Evolutionary conservation across 2,329 filamentous ascomycete genomes (phyloP).

Genomic region (Fusarium armeniacum): DNA sequence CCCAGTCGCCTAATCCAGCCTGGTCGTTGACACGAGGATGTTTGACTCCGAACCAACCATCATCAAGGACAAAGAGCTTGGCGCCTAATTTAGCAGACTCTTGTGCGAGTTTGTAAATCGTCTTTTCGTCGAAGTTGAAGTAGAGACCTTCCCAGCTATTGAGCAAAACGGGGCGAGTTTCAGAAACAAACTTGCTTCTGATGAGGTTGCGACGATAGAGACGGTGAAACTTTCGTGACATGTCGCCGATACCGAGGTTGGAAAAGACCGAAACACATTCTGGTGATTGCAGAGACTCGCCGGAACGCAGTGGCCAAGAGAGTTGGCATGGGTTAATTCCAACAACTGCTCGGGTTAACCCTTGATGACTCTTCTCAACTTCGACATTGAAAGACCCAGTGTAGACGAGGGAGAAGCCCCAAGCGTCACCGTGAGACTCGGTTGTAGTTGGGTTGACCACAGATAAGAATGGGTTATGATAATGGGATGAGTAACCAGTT

Average conservation of each 20-base stretch:
- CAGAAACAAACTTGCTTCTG: conserved; percentile 66
- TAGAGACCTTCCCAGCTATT: conserved; percentile 77
- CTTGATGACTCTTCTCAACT: conserved; percentile 74
- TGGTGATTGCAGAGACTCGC: conserved; percentile 70
- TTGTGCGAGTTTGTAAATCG: conserved; percentile 67
- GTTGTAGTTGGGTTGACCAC: conserved; percentile 70
- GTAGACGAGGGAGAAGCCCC: conserved; percentile 75
- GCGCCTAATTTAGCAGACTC: conserved; percentile 71
- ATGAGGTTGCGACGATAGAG: conserved; percentile 74
- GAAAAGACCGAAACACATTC: conserved; percentile 75
- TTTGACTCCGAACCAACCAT: conserved; percentile 74
- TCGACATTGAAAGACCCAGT: conserved; percentile 73
- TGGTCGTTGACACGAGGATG: conserved; percentile 71
- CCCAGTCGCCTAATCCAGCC: conserved; percentile 74
- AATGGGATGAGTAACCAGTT: conserved; percentile 73
- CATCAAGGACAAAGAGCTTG: conserved; percentile 75
- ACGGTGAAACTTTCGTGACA: conserved; percentile 73
- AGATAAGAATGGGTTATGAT: conserved; percentile 75
- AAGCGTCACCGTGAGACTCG: conserved; percentile 72
- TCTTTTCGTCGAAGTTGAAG: conserved; percentile 70
- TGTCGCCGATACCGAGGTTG: conserved; percentile 68
- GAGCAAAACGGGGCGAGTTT: conserved; percentile 68
- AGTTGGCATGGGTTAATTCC: conserved; percentile 73
- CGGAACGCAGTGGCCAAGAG: conserved; percentile 68
- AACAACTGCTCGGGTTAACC: conserved; percentile 70